Conservation (phyloP, 2,329 filamentous ascomycete genomes). For the Albophoma yamanashiensis region DNA sequence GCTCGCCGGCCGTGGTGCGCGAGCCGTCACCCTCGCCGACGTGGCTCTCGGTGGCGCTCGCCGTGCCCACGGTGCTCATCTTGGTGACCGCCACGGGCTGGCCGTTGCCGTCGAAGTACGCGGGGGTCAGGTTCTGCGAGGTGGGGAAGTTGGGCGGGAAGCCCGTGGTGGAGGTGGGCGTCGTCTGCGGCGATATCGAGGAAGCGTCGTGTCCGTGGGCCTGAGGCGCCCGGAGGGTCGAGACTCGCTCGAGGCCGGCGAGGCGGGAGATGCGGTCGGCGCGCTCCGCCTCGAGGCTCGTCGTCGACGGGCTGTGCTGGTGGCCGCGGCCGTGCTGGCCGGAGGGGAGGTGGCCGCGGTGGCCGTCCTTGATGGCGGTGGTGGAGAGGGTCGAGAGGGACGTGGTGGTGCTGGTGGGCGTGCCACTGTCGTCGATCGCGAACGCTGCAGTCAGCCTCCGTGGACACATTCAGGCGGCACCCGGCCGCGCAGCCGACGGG, state of each 20-base stretch:
- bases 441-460: not conserved
- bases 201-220: conserved; percentile 19
- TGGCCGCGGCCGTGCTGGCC: conserved; percentile 42
- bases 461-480: not conserved
- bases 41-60: conserved; percentile 73
- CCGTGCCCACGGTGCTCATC: conserved; percentile 86
- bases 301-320: conserved; percentile 48
- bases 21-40: conserved; percentile 44
- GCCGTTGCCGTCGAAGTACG: conserved; percentile 73
- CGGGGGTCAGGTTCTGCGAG: conserved; percentile 38
- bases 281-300: conserved; percentile 80
- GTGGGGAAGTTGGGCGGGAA: conserved; percentile 28
- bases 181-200: conserved; percentile 37
- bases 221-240: conserved; percentile 51
- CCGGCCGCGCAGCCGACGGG: too few relatives aligned
- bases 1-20: conserved; percentile 41
- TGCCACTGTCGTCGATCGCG: conserved; percentile 40
- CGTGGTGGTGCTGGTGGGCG: conserved; percentile 84
- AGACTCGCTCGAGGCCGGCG: conserved; percentile 80
- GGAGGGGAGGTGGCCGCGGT: conserved; percentile 65
- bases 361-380: conserved; percentile 92
- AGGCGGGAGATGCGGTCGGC: conserved; percentile 92
- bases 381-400: conserved; percentile 87
- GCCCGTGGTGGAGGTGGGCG: conserved; percentile 35
- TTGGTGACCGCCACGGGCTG: conserved; percentile 57